Percentiles rank a stretch among this genome's conserved stretches.
phyloP scores from a whole-genome alignment of 2,329 filamentous ascomycete species.

The Exophiala viscosa region DNA sequence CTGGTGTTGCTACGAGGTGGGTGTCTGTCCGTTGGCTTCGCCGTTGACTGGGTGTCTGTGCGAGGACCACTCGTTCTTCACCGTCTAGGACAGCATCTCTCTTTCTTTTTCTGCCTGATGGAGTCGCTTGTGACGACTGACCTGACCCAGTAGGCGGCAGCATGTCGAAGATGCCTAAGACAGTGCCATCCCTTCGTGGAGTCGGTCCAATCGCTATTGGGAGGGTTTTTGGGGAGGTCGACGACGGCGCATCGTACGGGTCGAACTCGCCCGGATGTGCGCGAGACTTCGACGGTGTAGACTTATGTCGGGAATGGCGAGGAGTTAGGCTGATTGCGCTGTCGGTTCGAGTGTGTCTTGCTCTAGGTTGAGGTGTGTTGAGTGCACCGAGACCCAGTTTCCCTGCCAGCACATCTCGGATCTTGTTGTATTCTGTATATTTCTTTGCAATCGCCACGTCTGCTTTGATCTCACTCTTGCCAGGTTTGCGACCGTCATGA shows the following conservation, averaged over 20 bases:
- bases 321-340: conserved; percentile 23
- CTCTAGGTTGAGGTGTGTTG: conserved; percentile 30
- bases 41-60: conserved; percentile 38
- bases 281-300: conserved; percentile 36
- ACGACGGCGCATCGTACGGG: conserved; percentile 43
- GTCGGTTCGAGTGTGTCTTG: conserved; percentile 16
- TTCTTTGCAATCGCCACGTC: conserved; percentile 44
- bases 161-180: conserved; percentile 47
- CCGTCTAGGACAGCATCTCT: conserved; percentile 6
- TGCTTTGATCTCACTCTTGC: conserved; percentile 47
- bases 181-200: conserved; percentile 47
- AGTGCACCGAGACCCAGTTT: conserved; percentile 31
- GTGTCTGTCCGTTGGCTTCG: conserved; percentile 20
- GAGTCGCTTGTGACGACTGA: conserved; percentile 31
- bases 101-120: conserved; percentile 26
- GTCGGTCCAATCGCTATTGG: conserved; percentile 46
- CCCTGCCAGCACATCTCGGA: conserved; percentile 35
- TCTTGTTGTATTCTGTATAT: conserved; percentile 46
- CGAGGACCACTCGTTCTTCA: conserved; percentile 29
- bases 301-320: conserved; percentile 4
- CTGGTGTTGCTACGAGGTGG: conserved; percentile 5
- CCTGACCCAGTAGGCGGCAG: conserved; percentile 40
- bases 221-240: conserved; percentile 29
- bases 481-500: conserved; percentile 44
- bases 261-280: conserved; percentile 41